Base-by-base conservation (phyloP, 495 filamentous ascomycete genomes). In the Letharia columbiana region DNA sequence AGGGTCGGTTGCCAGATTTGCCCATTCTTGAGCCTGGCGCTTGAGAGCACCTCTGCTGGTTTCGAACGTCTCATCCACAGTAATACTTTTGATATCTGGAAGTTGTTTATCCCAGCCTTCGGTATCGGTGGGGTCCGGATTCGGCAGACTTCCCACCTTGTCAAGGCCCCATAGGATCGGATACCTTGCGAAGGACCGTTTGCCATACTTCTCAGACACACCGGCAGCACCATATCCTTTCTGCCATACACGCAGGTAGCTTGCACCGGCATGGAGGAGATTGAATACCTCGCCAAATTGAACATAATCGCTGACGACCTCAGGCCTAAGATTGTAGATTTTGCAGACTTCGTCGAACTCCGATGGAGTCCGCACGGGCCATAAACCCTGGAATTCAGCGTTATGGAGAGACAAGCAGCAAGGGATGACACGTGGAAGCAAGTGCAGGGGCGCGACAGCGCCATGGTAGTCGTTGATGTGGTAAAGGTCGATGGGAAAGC, bases 381-480 rank as follows among this genome's bases (percentile, higher is more conserved):
- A 89, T 60, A 88, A 78, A 54, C 86, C 86, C 73, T 89, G 87
- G 72, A 89, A 89, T 72, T 89, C 86, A 62, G 86, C 87, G 68
- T 89, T 86, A 68, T 86, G 83, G 39, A 84, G 76, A 37, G 78
- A 80, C n/a, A 87, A 71, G 67, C 83, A 86, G 70, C 81, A 82
- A 0, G 85, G 85, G 50, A 87, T 81, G 4, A 80, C 87, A 47
- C 82, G 75, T 18, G 88, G 88, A 7, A 90, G 79, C 23, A 89
- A 79, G 66, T 91, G 87, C 10, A 91, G 76, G 15, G 87, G 88
- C 47, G 89, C 89, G 9, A 88, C 74, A 23, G 88, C 86, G 41
- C 89, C 89, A 66, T 91, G 89, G 72, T 91, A 91, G 72, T 91
- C 89, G 73, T 91, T 91, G 71, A 91, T 87, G 72, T 91, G 89